These are phyloP conservation scores for Dactylellina drechsleri DNA, from an alignment of 2,329 filamentous ascomycete genomes.

Conservation along the genomic window DNA sequence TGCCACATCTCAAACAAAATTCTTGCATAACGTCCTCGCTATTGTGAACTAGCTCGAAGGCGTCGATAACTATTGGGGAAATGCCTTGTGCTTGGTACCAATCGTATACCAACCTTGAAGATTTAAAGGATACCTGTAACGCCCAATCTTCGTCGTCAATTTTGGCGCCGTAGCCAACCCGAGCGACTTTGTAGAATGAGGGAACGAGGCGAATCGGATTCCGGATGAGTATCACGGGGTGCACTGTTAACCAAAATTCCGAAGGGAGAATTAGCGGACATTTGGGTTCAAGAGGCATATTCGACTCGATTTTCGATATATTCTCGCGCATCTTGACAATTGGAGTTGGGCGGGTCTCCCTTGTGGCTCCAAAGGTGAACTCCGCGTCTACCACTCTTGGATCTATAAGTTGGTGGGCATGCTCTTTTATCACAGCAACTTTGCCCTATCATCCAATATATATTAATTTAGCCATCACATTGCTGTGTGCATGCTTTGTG, in stretches of 20 bases:
- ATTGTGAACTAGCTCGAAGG: background rate
- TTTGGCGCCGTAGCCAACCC: background rate
- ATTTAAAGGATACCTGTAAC: background rate
- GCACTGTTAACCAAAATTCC: background rate
- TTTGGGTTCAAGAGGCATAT: too few species aligned
- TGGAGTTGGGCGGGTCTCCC: too few species aligned
- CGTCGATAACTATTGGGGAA: background rate
- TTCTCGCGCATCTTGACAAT: too few species aligned
- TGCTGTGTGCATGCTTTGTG: too few species aligned
- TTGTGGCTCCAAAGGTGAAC: too few species aligned
- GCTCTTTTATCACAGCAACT: background rate
- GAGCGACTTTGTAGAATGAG: slow-evolving; percentile 1
- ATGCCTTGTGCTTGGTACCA: slow-evolving; percentile 1
- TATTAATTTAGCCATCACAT: background rate
- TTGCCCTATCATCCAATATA: background rate
- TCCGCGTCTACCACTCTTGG: background rate
- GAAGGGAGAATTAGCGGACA: background rate
- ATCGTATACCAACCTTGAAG: slow-evolving; percentile 1
- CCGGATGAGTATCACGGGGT: slow-evolving; percentile 2
- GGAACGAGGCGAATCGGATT: background rate
- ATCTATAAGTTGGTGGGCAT: background rate
- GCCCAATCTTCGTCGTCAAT: slow-evolving; percentile 5
- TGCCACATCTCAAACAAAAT: background rate
- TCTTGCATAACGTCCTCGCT: slow-evolving; percentile 1
- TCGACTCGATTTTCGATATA: too few species aligned